Evolutionary conservation across 2,329 filamentous ascomycete species (phyloP).

Genomic region (Penicillium sp.): DNA sequence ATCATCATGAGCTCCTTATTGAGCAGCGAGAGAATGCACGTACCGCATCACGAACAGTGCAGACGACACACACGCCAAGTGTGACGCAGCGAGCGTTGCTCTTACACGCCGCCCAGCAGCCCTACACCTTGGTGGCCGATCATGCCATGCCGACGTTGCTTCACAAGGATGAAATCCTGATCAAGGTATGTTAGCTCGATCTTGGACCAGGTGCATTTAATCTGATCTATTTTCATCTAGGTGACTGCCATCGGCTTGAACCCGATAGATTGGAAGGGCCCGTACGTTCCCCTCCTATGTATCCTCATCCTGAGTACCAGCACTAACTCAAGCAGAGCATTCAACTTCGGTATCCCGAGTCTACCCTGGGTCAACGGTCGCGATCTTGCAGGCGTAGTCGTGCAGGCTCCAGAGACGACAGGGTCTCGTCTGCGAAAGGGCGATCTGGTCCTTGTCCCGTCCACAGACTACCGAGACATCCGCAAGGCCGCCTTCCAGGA

Average conservation of each 20-base stretch:
- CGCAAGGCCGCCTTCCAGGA: constrained; percentile 75
- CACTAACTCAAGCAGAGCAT: constrained; percentile 57
- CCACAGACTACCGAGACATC: constrained; percentile 74
- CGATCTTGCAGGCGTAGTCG: constrained; percentile 70
- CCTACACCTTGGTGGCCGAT: constrained; percentile 53
- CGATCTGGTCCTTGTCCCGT: constrained; percentile 67
- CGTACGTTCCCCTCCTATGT: constrained; percentile 53
- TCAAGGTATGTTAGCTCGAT: constrained; percentile 50
- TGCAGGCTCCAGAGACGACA: constrained; percentile 48
- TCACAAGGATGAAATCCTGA: constrained; percentile 61
- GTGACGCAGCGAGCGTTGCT: constrained; percentile 54
- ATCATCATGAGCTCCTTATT: constrained; percentile 14
- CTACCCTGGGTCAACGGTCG: constrained; percentile 72
- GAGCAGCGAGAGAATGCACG: constrained; percentile 17
- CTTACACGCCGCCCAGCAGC: constrained; percentile 56
- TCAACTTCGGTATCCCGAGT: constrained; percentile 70
- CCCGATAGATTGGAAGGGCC: constrained; percentile 77
- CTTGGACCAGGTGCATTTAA: background rate
- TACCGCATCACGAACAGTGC: background rate
- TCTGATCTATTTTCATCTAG: constrained; percentile 20
- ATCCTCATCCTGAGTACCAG: background rate
- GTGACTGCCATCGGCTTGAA: constrained; percentile 71
- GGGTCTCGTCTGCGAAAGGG: constrained; percentile 59
- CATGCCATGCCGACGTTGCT: constrained; percentile 54
- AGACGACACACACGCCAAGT: background rate